Evolutionary conservation across 305 asterid genomes (phyloP).

Genomic region (Fraxinus latifolia): DNA sequence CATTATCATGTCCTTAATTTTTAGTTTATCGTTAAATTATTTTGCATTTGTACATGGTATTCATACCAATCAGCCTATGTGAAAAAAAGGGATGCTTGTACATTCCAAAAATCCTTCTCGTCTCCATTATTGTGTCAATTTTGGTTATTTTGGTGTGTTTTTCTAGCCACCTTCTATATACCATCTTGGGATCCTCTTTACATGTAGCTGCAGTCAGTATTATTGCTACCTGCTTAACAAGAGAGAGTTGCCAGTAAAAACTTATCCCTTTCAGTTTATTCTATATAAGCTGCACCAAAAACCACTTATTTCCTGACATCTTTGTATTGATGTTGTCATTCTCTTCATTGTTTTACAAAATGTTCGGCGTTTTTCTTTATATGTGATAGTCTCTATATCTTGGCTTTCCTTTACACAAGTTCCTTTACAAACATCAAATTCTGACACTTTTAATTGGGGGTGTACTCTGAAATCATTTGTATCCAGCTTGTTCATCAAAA

Average conservation of each 20-base stretch:
- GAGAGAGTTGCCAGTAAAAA: not conserved
- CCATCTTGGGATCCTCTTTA: not conserved
- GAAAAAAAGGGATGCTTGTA: too few relatives aligned
- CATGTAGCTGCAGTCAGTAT: not conserved
- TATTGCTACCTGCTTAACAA: not conserved
- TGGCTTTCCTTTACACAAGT: not conserved
- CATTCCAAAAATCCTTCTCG: too few relatives aligned
- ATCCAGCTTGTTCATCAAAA: not conserved
- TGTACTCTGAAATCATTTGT: not conserved
- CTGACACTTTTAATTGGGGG: not conserved
- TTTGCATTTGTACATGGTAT: too few relatives aligned
- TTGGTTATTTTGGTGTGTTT: not conserved
- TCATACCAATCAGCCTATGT: too few relatives aligned
- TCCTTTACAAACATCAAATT: not conserved
- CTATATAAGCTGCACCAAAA: not conserved
- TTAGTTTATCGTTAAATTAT: too few relatives aligned
- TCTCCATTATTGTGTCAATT: too few relatives aligned
- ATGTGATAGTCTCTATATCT: not conserved
- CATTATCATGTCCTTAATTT: too few relatives aligned
- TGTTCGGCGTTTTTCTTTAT: not conserved
- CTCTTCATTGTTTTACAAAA: not conserved
- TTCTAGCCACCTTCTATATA: not conserved
- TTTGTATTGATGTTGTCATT: not conserved
- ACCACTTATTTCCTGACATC: not conserved
- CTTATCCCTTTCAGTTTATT: not conserved